Conservation (phyloP, 2,329 filamentous ascomycete species). For the Pseudofabraea citricarpa region DNA sequence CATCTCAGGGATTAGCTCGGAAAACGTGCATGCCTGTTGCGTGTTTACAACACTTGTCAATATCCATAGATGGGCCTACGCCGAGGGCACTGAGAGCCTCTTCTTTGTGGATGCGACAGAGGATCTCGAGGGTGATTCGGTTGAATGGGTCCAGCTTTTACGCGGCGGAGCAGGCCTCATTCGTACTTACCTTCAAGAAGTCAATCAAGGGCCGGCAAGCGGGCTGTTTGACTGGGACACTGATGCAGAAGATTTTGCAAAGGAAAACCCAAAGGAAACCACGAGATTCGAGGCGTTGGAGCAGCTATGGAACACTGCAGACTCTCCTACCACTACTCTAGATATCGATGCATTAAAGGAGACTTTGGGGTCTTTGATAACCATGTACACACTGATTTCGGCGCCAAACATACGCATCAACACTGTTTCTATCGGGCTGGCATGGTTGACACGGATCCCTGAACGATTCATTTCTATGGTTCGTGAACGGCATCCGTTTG, state of each 20-base stretch:
- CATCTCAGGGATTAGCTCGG: conserved; percentile 4
- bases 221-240: neutral
- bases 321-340: neutral
- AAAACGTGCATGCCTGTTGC: conserved; percentile 14
- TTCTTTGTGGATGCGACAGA: conserved; percentile 8
- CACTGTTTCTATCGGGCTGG: conserved; percentile 14
- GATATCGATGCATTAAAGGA: conserved; percentile 5
- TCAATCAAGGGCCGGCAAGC: conserved; percentile 1
- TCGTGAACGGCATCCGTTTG: conserved; percentile 23
- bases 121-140: neutral
- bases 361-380: conserved; percentile 3
- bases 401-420: conserved; percentile 12
- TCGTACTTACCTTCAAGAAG: neutral
- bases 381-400: neutral
- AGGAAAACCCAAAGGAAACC: neutral
- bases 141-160: conserved; percentile 9
- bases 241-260: neutral
- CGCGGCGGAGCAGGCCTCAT: too few relatives aligned
- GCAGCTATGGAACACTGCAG: neutral
- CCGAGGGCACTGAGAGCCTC: conserved; percentile 6
- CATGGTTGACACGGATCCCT: conserved; percentile 30
- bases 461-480: conserved; percentile 27
- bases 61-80: conserved; percentile 10
- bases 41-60: conserved; percentile 10
- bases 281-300: neutral